Evolutionary conservation across 2,329 filamentous ascomycete genomes (phyloP), one percentile per base, ranked within the genome.

Genomic region (Phialemoniopsis sp.): DNA sequence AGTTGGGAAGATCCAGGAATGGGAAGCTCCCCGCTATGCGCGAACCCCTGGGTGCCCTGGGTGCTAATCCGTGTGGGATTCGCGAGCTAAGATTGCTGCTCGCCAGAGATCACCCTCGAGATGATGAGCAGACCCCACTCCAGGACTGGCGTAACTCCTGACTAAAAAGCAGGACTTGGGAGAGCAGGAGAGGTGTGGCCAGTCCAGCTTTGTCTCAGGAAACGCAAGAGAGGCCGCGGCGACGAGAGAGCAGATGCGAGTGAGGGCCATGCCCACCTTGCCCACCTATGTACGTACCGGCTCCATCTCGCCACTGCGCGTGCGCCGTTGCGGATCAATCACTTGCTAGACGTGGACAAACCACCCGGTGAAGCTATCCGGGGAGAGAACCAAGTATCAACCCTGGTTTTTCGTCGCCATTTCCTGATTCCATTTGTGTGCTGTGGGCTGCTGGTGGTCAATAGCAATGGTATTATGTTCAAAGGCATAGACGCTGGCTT

Each of bases 401-500:
- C 46, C 54, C 47, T 40, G 49, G 47, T 48, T 53, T 52, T 49
- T 39, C 38, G 16, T 37, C 39, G 40, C 41, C 40, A 33, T 28
- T 34, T 38, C 42, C 39, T 37, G 39, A 16, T 39, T 45, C 45
- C 39, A 37, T 37, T 43, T 40, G 36, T 36, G 21, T 10, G 21
- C 21, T 6, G 21, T 26, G 21, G 21, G 21, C 21, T 41, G 39
- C 39, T 44, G 38, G 44, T 34, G 38, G 44, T 49, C 38, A 46
- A 41, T 40, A 38, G 35, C 46, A 45, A 47, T 38, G 42, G 29
- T 42, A 41, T 40, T 41, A 36, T 36, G 33, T 26, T 42, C 41
- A 45, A 48, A 51, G 49, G 50, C 51, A 52, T 53, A 45, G 53
- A 42, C 31, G 36, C 26, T 31, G 35, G 43, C 45, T 55, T 55